These are phyloP conservation scores for Mortierella sp. DNA, from an alignment of 371 early-diverging fungal genomes.

Conservation along the genomic window DNA sequence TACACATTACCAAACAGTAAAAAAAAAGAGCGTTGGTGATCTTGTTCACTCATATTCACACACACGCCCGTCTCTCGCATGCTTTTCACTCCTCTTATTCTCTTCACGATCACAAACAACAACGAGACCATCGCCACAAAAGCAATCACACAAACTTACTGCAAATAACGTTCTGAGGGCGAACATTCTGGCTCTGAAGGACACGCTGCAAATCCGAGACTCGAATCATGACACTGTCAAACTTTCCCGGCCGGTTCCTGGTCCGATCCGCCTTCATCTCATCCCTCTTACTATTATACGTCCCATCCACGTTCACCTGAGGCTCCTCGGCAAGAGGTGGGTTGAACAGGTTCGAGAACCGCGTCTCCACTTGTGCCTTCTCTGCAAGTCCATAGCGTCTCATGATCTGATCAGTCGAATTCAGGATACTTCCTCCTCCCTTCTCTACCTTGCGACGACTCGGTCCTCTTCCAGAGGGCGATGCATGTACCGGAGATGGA, in stretches of 20 bases:
- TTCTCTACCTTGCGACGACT: too few relatives aligned
- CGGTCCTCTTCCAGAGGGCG: neutral
- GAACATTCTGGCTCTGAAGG: conserved; percentile 49
- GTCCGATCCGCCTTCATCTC: conserved; percentile 10
- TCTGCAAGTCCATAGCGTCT: conserved; percentile 35
- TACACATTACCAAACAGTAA: neutral
- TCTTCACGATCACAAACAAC: neutral
- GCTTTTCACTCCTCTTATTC: neutral
- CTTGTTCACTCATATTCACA: too few relatives aligned
- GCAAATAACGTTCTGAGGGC: conserved; percentile 47
- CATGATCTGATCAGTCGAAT: neutral
- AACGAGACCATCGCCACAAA: neutral
- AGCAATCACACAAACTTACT: conserved; percentile 23
- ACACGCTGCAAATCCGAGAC: conserved; percentile 52
- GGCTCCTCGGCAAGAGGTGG: conserved; percentile 18
- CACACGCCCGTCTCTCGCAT: neutral
- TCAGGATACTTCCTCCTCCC: neutral
- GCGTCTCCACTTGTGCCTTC: conserved; percentile 51
- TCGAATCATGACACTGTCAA: conserved; percentile 39
- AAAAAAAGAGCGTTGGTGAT: neutral
- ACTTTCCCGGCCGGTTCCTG: conserved; percentile 31
- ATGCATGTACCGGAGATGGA: neutral
- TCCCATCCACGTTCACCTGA: neutral
- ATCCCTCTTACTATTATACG: conserved; percentile 6
- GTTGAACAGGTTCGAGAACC: conserved; percentile 36